Conservation (phyloP, 2,329 filamentous ascomycete genomes). For the Ascochyta fabae region DNA sequence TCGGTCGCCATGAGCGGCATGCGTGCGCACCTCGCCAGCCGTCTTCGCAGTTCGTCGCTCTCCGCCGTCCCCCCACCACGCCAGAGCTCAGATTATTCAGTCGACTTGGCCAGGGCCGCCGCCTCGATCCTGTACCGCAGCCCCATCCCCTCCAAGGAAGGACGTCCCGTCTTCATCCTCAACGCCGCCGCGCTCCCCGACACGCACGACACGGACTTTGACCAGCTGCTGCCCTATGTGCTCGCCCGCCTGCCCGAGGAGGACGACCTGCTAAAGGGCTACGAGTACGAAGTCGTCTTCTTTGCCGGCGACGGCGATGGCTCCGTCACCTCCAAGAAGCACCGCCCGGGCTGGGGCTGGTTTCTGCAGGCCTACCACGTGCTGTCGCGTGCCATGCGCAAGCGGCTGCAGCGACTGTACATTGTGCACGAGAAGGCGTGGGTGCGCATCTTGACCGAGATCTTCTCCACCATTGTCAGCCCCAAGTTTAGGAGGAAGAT, state of each 20-base stretch:
- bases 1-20: constrained; percentile 44
- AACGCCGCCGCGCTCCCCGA: constrained; percentile 65
- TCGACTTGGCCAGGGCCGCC: constrained; percentile 56
- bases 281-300: constrained; percentile 64
- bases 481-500: constrained; percentile 65
- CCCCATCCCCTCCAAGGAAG: constrained; percentile 57
- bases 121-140: constrained; percentile 62
- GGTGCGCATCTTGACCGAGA: constrained; percentile 62
- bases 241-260: constrained; percentile 61
- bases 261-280: constrained; percentile 60
- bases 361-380: constrained; percentile 65
- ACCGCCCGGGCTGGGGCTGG: constrained; percentile 61
- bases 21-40: constrained; percentile 47
- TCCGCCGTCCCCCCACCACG: constrained; percentile 55
- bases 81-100: constrained; percentile 56
- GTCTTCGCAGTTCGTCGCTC: constrained; percentile 53
- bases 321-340: constrained; percentile 55
- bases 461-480: constrained; percentile 63
- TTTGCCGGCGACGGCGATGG: constrained; percentile 62
- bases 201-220: constrained; percentile 61
- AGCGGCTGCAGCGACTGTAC: constrained; percentile 62
- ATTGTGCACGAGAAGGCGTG: constrained; percentile 65
- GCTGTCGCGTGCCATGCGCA: constrained; percentile 60
- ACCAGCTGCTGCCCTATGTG: constrained; percentile 62
- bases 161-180: constrained; percentile 61